A percentile compares a stretch with the other conserved stretches of the same genome.
These are phyloP conservation scores for Salvia sclarea DNA, from an alignment of 305 asterid genomes.

Conservation along the genomic window DNA sequence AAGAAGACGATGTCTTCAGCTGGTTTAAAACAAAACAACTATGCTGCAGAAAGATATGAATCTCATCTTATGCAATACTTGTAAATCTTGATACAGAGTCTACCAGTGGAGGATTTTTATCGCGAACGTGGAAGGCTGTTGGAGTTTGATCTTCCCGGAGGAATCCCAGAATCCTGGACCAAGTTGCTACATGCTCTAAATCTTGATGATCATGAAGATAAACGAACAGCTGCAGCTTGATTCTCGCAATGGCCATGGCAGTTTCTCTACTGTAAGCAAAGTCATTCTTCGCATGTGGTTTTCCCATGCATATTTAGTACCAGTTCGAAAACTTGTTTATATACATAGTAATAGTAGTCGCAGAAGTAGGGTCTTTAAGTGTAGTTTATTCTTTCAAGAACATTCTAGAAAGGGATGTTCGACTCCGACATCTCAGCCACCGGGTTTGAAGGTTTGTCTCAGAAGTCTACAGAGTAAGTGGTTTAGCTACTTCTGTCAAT, in stretches of 20 bases:
- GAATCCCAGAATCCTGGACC: constrained; percentile 88
- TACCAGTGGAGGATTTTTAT: constrained; percentile 77
- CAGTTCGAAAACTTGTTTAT: neutral
- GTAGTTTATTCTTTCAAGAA: constrained; percentile 28
- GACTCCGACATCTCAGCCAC: neutral
- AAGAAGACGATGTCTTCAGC: neutral
- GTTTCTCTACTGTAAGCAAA: constrained; percentile 29
- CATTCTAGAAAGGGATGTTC: neutral
- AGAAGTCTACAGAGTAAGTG: neutral
- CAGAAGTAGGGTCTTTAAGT: constrained; percentile 21
- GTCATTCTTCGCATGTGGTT: constrained; percentile 42
- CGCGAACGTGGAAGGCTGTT: constrained; percentile 67
- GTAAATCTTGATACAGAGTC: constrained; percentile 50
- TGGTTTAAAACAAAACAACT: no score
- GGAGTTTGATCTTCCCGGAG: constrained; percentile 94
- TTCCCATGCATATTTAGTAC: constrained; percentile 29
- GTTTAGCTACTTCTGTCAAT: neutral
- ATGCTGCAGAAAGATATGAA: neutral
- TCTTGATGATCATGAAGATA: constrained; percentile 65
- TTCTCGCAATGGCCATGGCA: neutral
- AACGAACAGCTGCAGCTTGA: constrained; percentile 74
- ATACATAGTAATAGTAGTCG: constrained; percentile 24
- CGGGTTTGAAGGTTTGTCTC: neutral
- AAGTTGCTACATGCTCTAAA: constrained; percentile 82
- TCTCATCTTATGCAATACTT: constrained; percentile 2